These are phyloP conservation scores for Metschnikowia peoriensis DNA, from an alignment of 805 yeast genomes.

Conservation along the genomic window DNA sequence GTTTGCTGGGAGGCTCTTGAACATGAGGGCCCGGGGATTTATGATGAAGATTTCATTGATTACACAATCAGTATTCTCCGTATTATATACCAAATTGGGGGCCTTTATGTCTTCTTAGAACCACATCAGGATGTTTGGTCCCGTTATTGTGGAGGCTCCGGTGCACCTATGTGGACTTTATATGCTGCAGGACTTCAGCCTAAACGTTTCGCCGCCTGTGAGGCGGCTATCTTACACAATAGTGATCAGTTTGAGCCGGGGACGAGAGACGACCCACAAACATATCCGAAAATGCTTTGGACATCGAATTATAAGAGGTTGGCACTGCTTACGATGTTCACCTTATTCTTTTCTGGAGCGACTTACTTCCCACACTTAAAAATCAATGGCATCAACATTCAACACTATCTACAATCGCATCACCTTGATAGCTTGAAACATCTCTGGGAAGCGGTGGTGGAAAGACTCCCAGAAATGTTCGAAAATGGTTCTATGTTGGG, in stretches of 20 bases:
- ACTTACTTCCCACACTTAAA: slow-evolving; percentile 72
- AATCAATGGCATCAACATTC: slow-evolving; percentile 73
- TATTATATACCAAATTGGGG: slow-evolving; percentile 61
- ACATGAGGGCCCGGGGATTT: slow-evolving; percentile 79
- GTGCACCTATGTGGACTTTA: slow-evolving; percentile 92
- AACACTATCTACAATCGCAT: slow-evolving; percentile 68
- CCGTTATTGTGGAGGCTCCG: slow-evolving; percentile 83
- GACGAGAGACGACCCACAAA: slow-evolving; percentile 36
- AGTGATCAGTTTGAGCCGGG: slow-evolving; percentile 30
- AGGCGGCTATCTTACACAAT: slow-evolving; percentile 80
- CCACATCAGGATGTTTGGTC: slow-evolving; percentile 97
- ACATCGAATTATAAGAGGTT: slow-evolving; percentile 78
- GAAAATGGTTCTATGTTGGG: slow-evolving; percentile 61
- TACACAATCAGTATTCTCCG: slow-evolving; percentile 63
- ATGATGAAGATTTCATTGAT: slow-evolving; percentile 73
- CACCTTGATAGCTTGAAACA: slow-evolving; percentile 51
- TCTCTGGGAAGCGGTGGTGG: slow-evolving; percentile 31
- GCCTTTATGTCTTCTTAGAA: slow-evolving; percentile 75
- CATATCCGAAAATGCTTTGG: slow-evolving; percentile 88
- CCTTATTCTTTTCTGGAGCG: slow-evolving; percentile 78
- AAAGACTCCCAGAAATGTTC: slow-evolving; percentile 32
- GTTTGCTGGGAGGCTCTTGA: slow-evolving; percentile 93
- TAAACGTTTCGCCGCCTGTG: slow-evolving; percentile 61
- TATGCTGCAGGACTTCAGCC: slow-evolving; percentile 89
- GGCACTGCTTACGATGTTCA: slow-evolving; percentile 79